Evolutionary conservation across 2,329 filamentous ascomycete genomes (phyloP), one percentile per base, ranked within the genome.

Genomic region (Saccharata proteae): DNA sequence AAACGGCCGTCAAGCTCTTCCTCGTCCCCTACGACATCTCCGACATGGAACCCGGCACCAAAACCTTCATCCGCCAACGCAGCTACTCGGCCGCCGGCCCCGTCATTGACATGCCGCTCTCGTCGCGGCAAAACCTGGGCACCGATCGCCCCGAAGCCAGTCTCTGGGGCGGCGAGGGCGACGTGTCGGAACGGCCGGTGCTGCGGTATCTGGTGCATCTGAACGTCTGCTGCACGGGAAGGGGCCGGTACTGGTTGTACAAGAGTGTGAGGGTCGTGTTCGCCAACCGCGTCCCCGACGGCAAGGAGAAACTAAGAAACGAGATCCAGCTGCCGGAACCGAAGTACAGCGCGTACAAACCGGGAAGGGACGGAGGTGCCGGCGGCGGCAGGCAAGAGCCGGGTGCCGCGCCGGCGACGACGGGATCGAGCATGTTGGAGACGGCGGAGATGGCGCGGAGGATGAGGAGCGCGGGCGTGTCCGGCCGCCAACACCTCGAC

Each of bases 1-100:
- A 96, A 52, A 96, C 90, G 3, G 90, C 90, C 1, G 88, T 96
- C 33, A 96, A 98, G 54, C 65, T 98, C 1, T 96, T 96, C 44
- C 67, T 96, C 15, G 74, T 98, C 3, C 90, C 88, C 0, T 98
- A 96, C 45, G 85, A 96, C 50, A 64, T 98, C 1, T 69, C 74
- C 1, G 88, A 84, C 30, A 98, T 98, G 88, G 80, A 90, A 39
- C 72, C 84, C 0, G 85, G 85, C 0, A 92, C 84, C 11, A 96
- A 96, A 56, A 98, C 90, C 0, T 96, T 96, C 45, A 80, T 98
- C 38, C 75, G 90, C 17, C 90, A 98, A 57, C 78, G 90, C 38
- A 90, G 81, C 52, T 96, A 93, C 54, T 93, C 85, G 0, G 33
- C 33, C 4, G 75, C 80, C 7, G 84, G 84, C 0, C 80, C 84